A percentile compares a stretch with the other conserved stretches of the same genome.
phyloP scores from a whole-genome alignment of 805 yeast species.

The Saccharomycopsis sp. region DNA sequence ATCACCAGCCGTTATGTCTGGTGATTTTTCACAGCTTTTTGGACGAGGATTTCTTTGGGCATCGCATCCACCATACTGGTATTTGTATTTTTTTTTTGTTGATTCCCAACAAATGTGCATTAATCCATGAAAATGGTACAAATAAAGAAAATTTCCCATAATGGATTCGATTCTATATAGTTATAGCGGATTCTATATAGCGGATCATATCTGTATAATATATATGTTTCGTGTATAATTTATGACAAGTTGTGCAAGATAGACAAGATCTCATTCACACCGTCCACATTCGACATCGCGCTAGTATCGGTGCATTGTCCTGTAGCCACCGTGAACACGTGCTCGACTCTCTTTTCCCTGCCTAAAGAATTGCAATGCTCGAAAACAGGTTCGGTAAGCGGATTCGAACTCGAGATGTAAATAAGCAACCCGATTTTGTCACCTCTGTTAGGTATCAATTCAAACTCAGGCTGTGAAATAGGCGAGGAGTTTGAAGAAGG shows the following conservation, averaged over 20 bases:
- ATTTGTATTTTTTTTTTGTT: no score
- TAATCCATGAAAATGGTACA: not conserved
- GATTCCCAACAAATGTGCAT: not conserved
- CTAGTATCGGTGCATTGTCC: constrained; percentile 43
- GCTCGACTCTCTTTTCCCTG: constrained; percentile 32
- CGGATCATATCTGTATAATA: no score
- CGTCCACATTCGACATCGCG: constrained; percentile 59
- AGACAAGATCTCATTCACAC: constrained; percentile 61
- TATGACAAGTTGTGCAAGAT: constrained; percentile 31
- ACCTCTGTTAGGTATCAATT: constrained; percentile 1
- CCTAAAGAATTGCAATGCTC: constrained; percentile 43
- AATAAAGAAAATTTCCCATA: not conserved
- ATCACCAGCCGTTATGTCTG: no score
- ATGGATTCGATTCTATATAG: no score
- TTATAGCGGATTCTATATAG: no score
- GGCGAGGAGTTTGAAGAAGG: constrained; percentile 23
- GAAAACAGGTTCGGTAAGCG: constrained; percentile 63
- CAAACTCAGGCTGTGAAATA: constrained; percentile 17
- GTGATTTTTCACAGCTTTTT: not conserved
- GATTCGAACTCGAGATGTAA: constrained; percentile 24
- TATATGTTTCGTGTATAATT: not conserved
- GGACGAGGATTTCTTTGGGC: not conserved
- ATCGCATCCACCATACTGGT: not conserved
- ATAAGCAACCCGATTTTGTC: constrained; percentile 13
- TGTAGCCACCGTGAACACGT: constrained; percentile 55